Conservation (phyloP, 1,284 basidiomycete species). For the Cutaneotrichosporon sp. region DNA sequence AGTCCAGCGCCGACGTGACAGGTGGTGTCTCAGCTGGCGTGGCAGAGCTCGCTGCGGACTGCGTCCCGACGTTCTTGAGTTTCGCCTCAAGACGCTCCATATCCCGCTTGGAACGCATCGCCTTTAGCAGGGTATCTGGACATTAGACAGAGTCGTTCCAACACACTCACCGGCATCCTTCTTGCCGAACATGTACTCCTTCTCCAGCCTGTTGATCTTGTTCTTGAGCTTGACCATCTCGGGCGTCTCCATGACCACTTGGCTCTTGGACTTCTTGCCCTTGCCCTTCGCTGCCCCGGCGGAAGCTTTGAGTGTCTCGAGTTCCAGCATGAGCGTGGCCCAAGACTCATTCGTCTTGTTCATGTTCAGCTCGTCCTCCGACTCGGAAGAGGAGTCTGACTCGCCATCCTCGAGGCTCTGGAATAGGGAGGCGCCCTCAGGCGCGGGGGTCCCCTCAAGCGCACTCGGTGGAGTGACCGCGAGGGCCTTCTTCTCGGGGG, state of each 20-base stretch:
- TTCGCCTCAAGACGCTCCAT: conserved; percentile 60
- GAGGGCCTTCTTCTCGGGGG: neutral
- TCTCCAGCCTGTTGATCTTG: conserved; percentile 62
- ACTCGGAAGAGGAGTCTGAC: conserved; percentile 28
- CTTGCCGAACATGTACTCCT: conserved; percentile 73
- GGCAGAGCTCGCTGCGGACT: neutral
- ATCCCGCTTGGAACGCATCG: conserved; percentile 62
- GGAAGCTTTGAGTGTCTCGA: conserved; percentile 29
- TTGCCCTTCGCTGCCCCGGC: conserved; percentile 26
- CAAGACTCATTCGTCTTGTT: conserved; percentile 42
- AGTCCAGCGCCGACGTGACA: neutral
- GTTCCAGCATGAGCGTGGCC: conserved; percentile 60
- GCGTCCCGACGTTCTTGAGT: conserved; percentile 19
- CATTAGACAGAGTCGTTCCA: neutral
- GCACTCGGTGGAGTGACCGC: neutral
- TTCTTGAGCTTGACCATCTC: conserved; percentile 59
- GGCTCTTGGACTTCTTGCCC: conserved; percentile 47
- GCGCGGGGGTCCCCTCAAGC: neutral
- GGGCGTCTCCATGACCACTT: conserved; percentile 47
- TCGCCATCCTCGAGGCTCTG: conserved; percentile 27
- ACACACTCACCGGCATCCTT: conserved; percentile 59
- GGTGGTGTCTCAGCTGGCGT: neutral
- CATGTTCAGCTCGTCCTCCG: conserved; percentile 63
- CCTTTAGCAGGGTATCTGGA: conserved; percentile 61
- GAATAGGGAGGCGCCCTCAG: conserved; percentile 30